A percentile compares a stretch with the other conserved stretches of the same genome.
Evolutionary conservation across 164 flowering plant species (phyloP).

Genomic region (Macadamia integrifolia): DNA sequence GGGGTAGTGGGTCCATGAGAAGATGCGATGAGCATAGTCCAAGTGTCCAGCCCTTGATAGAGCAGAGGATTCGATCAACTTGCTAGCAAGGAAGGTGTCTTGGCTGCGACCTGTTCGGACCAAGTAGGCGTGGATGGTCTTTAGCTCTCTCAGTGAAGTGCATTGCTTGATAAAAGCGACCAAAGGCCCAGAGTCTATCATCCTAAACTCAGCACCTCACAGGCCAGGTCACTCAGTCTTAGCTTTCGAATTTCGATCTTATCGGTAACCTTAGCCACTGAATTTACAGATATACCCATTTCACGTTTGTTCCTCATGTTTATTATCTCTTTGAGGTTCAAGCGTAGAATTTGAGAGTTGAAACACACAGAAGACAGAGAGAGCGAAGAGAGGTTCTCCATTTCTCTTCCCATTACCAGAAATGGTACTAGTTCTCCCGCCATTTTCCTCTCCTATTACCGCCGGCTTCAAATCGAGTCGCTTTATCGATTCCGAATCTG

Average conservation of each 20-base stretch:
- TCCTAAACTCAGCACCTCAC: not conserved
- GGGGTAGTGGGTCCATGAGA: slow-evolving; percentile 11
- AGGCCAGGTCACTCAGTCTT: too few species aligned
- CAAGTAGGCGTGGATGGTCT: slow-evolving; percentile 19
- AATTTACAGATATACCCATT: too few species aligned
- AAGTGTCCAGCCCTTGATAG: slow-evolving; percentile 11
- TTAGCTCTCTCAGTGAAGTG: slow-evolving; percentile 3
- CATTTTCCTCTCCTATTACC: slow-evolving; percentile 13
- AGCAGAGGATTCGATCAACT: slow-evolving; percentile 19
- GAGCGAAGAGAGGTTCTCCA: too few species aligned
- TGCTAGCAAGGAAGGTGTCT: slow-evolving; percentile 17
- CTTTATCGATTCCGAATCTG: not conserved
- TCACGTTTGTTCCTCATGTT: too few species aligned
- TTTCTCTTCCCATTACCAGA: not conserved
- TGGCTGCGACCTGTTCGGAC: slow-evolving; percentile 17
- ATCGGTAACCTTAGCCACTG: too few species aligned
- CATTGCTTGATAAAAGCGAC: not conserved
- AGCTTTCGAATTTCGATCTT: too few species aligned
- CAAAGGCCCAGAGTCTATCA: not conserved
- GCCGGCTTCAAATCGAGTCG: slow-evolving; percentile 17
- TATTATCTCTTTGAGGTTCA: too few species aligned
- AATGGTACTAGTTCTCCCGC: slow-evolving; percentile 15
- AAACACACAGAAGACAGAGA: too few species aligned
- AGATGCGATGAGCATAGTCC: slow-evolving; percentile 17
- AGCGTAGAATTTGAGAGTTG: too few species aligned